Conservation (phyloP, 306 rosid genomes). For the Coriaria nepalensis region DNA sequence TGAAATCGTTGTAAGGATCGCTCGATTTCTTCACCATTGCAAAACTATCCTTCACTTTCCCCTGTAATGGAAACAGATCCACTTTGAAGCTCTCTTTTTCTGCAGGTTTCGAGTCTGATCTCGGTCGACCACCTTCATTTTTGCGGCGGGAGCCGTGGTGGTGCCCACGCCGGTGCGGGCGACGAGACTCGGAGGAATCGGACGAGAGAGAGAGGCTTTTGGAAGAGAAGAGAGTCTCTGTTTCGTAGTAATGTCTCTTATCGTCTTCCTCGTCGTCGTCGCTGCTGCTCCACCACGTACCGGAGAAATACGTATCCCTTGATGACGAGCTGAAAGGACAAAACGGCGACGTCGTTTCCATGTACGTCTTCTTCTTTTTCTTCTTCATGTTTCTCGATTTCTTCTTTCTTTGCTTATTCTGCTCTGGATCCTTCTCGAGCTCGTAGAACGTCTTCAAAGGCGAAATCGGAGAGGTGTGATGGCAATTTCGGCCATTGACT, state of each 20-base stretch:
- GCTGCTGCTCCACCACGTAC: slow-evolving; percentile 62
- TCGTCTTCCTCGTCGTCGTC: slow-evolving; percentile 26
- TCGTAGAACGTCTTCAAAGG: slow-evolving; percentile 27
- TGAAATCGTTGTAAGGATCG: slow-evolving; percentile 82
- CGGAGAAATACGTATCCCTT: neutral
- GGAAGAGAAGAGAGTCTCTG: slow-evolving; percentile 71
- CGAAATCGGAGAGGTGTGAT: slow-evolving; percentile 35
- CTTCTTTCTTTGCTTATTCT: neutral
- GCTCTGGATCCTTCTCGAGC: slow-evolving; percentile 6
- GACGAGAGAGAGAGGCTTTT: slow-evolving; percentile 49
- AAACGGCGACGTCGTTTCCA: slow-evolving; percentile 11
- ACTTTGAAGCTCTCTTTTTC: slow-evolving; percentile 22
- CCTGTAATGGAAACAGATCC: slow-evolving; percentile 39
- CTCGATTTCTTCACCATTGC: slow-evolving; percentile 85
- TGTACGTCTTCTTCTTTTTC: slow-evolving; percentile 16
- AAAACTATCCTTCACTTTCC: slow-evolving; percentile 57
- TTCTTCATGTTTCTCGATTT: neutral
- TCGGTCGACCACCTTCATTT: neutral
- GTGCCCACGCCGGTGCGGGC: neutral
- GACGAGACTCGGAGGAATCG: slow-evolving; percentile 49
- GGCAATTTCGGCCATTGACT: slow-evolving; percentile 15
- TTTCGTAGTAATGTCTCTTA: slow-evolving; percentile 39
- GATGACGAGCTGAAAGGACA: slow-evolving; percentile 36
- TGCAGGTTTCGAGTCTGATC: neutral
- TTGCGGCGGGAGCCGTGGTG: neutral